These are phyloP conservation scores for Lasiosphaeris hirsuta DNA, from an alignment of 495 filamentous ascomycete species.

Conservation along the genomic window DNA sequence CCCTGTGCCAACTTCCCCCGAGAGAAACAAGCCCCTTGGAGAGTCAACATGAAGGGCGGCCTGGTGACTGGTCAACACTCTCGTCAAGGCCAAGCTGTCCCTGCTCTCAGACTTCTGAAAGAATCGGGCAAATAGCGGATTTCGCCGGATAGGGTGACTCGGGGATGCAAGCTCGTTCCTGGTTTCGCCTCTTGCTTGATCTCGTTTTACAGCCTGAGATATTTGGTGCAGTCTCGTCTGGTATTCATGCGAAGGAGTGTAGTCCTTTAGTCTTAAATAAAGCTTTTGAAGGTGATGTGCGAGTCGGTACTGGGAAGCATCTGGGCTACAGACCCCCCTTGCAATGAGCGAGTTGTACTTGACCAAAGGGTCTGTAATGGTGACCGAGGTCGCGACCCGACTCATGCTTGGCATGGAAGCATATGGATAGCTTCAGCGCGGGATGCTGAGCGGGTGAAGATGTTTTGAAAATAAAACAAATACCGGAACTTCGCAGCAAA, in stretches of 20 bases:
- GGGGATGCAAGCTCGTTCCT: conserved; percentile 36
- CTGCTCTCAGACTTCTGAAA: conserved; percentile 32
- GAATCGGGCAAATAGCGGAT: conserved; percentile 48
- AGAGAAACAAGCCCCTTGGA: conserved; percentile 63
- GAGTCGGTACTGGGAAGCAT: conserved; percentile 63
- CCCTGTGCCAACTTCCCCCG: conserved; percentile 68
- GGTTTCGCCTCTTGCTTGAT: conserved; percentile 7
- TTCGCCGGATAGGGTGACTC: conserved; percentile 46
- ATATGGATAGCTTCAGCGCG: neutral
- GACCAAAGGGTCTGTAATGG: conserved; percentile 70
- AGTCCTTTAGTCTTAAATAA: conserved; percentile 64
- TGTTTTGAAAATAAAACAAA: neutral
- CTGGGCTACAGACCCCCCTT: conserved; percentile 55
- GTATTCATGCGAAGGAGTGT: conserved; percentile 62
- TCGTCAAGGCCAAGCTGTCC: conserved; percentile 57
- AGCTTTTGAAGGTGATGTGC: conserved; percentile 67
- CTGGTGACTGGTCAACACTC: conserved; percentile 58
- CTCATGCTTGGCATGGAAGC: conserved; percentile 21
- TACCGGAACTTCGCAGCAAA: too few species aligned
- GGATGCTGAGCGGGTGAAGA: neutral
- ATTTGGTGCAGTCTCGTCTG: conserved; percentile 51
- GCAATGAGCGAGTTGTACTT: conserved; percentile 62
- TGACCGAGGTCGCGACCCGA: conserved; percentile 42
- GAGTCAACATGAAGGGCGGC: conserved; percentile 59
- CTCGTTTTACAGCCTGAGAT: conserved; percentile 37